Evolutionary conservation across 176 grass and related monocot species (phyloP), one percentile per base, ranked within the genome.

Genomic region (Canna indica): DNA sequence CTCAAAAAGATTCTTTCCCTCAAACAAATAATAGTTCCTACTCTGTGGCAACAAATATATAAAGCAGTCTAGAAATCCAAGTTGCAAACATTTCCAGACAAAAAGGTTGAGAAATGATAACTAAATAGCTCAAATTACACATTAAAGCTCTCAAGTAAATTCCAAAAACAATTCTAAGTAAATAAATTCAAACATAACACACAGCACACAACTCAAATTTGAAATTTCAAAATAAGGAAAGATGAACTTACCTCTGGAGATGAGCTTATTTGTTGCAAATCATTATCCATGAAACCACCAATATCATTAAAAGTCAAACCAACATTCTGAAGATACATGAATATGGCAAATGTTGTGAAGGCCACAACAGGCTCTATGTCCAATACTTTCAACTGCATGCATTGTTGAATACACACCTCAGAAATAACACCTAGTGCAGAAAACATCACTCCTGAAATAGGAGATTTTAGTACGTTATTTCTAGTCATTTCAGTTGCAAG

Each of bases 341-440:
- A 60, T 75, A 79, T 79, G 53, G 88, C 72, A 61, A 90, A 77
- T 81, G 41, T 84, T 76, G 83, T 77, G 79, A 87, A 97, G 45
- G 89, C 86, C 61, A 76, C 71, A 47, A 92, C 20, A 39, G 80
- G 78, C 27, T 75, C 36, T 57, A 81, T 57, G 42, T 97, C 89
- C 61, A 92, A 83, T 68, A 77, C 70, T 38, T 90, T 69, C 71
- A 79, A 82, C 46, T 85, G 42, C 69, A 93, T 47, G 71, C 89
- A 89, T 20, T 82, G 77, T 58, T 92, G 82, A 47, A 97, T 70
- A 30, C 67, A 85, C 44, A 97, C 67, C 76, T 85, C 69, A 65
- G 79, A 84, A 81, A 97, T 86, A 72, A 68, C 58, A 77, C 87
- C 89, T 44, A 97, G 54, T 53, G 79, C 81, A 38, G 94, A 90